Evolutionary conservation across 2,329 filamentous ascomycete species (phyloP), one percentile per base, ranked within the genome.

Genomic region (Curvularia sp.): DNA sequence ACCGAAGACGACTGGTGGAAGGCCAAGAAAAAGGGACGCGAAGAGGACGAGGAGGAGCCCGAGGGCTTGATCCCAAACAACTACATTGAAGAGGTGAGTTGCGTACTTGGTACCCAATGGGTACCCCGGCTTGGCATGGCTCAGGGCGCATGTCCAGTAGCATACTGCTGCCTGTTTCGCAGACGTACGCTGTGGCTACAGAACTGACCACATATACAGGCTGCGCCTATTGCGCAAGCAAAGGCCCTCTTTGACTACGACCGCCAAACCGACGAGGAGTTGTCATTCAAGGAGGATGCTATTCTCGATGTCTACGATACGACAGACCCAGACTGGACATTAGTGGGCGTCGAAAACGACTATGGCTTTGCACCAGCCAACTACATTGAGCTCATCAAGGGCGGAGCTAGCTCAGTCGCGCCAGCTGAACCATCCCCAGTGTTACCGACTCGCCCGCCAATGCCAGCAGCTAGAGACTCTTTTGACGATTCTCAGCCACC

Each of bases 221-320:
- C 89, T 58, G 81, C 84, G 69, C 86, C 90, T 24, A 78, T 86
- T 61, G 82, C 86, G 61, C 84, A 89, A 66, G 95, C 94, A 49
- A 93, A 90, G 77, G 92, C 95, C n/a, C 86, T 98, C n/a, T 99
- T 94, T 82, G 95, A 99, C 77, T 99, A 99, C 77, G 91, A 91
- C 50, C 88, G 94, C 69, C 95, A 99, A 80, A 99, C 95, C 24
- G 95, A 99, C 74, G 95, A 99, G 79, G 95, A 99, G 79, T 84
- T 99, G 9, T 98, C 94, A 24, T 98, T 99, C 75, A 86, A 91
- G 49, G 95, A 99, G 81, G 93, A 97, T 74, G 88, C 90, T 41
- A 80, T 87, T 44, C 84, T 99, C 49, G 83, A 90, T 60, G 91
- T 99, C 48, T 98, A 91, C 79, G 95, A 99, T 77, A 89, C 85